Percentiles rank a stretch among this genome's conserved stretches.
Evolutionary conservation across 257 asterid species (phyloP).

Genomic region (Ilex asprella): DNA sequence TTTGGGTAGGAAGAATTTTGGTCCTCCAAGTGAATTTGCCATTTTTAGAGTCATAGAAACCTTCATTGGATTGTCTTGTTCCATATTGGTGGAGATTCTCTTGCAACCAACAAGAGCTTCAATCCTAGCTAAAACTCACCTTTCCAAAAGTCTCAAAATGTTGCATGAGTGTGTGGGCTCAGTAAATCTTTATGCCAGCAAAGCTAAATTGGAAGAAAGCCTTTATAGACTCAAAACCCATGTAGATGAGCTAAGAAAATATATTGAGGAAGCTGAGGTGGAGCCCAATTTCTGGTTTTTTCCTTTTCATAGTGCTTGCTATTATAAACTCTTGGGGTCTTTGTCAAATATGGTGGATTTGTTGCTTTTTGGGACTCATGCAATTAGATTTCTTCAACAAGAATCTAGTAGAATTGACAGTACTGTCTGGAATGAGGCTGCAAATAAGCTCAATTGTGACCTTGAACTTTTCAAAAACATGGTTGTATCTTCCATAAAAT

Average conservation of each 20-base stretch:
- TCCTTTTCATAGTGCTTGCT: slow-evolving; percentile 56
- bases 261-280: slow-evolving; percentile 61
- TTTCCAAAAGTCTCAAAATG: slow-evolving; percentile 30
- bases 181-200: slow-evolving; percentile 20
- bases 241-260: slow-evolving; percentile 43
- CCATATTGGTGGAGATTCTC: slow-evolving; percentile 61
- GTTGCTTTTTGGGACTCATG: slow-evolving; percentile 39
- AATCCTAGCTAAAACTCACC: slow-evolving; percentile 52
- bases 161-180: slow-evolving; percentile 31
- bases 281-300: slow-evolving; percentile 92
- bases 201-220: slow-evolving; percentile 25
- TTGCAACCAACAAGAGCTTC: slow-evolving; percentile 83
- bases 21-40: slow-evolving; percentile 70
- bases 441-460: slow-evolving; percentile 37
- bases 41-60: slow-evolving; percentile 72
- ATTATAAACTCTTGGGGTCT: slow-evolving; percentile 42
- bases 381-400: slow-evolving; percentile 40
- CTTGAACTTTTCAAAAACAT: slow-evolving; percentile 35
- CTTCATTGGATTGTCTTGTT: slow-evolving; percentile 72
- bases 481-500: slow-evolving; percentile 36
- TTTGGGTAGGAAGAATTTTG: slow-evolving; percentile 65
- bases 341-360: slow-evolving; percentile 51
- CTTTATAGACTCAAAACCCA: slow-evolving; percentile 28
- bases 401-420: slow-evolving; percentile 30
- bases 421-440: slow-evolving; percentile 27